Evolutionary conservation across 2,329 filamentous ascomycete species (phyloP), one percentile per base, ranked within the genome.

Genomic region (Botrytis tulipae): DNA sequence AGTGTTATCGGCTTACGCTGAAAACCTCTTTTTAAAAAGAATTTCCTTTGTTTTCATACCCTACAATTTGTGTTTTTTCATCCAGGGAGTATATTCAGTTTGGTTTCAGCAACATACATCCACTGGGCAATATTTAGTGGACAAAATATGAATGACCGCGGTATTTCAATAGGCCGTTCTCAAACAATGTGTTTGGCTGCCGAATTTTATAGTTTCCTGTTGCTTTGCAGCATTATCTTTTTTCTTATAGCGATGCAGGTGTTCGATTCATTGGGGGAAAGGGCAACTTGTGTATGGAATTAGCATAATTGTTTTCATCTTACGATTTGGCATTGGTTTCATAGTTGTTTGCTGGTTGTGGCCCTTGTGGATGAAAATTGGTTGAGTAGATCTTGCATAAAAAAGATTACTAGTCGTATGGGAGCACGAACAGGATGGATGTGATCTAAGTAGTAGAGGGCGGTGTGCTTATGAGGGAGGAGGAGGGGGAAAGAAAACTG

Each of bases 1-100:
- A 96, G 93, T 82, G 93, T 96, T 72, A 96, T 97, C 82, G 93
- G 93, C 73, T 86, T 97, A 78, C 91, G 93, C 71, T 78, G 72
- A 78, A 57, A 29, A 40, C 5, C 18, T 61, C 40, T 16, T 57
- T 14, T 32, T 42, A 4, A 29, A 44, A 62, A 37, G 8, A 25
- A 25, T 66, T 72, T 51, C 44, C 63, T 35, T 68, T 68, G 59
- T 72, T 73, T 74, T 74, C 70, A 61, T 51, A 54, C 46, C 46
- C 70, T 67, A 61, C 61, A 67, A 67, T 72, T 67, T 72, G 66
- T 69, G 66, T 32, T 54, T 67, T 59, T 40, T 60, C n/a, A n/a
- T 67, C 18, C 61, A 67, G 40, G 61, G 61, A 72, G 66, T 57
- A 72, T 72, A 72, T 67, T 67, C 37, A 22, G 70, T 29, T 72